Percentiles rank a stretch among this genome's conserved stretches.
Evolutionary conservation across 768 basidiomycete genomes (phyloP).

Genomic region (Clitopilus passeckerianus): DNA sequence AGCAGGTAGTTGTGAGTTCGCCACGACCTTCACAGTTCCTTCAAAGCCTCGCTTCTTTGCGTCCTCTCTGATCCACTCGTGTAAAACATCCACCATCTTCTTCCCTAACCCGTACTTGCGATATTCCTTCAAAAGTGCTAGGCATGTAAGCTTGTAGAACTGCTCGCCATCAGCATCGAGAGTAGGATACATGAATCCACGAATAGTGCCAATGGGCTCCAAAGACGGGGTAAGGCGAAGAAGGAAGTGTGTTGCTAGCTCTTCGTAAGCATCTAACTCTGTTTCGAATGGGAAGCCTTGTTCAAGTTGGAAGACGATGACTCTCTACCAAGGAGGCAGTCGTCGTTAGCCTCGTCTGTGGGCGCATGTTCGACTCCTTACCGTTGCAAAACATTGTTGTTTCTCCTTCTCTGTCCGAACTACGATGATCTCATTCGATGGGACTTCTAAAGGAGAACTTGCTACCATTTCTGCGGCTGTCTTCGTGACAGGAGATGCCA

Average conservation of each 20-base stretch:
- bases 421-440: background rate
- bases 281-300: background rate
- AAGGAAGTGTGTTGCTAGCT: background rate
- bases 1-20: background rate
- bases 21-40: background rate
- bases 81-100: background rate
- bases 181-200: background rate
- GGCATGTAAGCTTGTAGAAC: background rate
- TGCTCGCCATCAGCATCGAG: background rate
- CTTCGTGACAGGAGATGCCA: background rate
- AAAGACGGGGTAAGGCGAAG: background rate
- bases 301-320: background rate
- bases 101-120: background rate
- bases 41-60: background rate
- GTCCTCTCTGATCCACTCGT: background rate
- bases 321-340: background rate
- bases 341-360: background rate
- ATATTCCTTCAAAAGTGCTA: background rate
- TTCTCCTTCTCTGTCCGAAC: background rate
- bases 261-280: background rate
- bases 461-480: background rate
- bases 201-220: background rate
- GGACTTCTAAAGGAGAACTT: background rate
- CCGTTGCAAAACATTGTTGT: background rate
- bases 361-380: background rate